Percentiles rank a stretch among this genome's conserved stretches.
Conservation (phyloP, 2,329 filamentous ascomycete genomes). For the Leptographium galeiforme region DNA sequence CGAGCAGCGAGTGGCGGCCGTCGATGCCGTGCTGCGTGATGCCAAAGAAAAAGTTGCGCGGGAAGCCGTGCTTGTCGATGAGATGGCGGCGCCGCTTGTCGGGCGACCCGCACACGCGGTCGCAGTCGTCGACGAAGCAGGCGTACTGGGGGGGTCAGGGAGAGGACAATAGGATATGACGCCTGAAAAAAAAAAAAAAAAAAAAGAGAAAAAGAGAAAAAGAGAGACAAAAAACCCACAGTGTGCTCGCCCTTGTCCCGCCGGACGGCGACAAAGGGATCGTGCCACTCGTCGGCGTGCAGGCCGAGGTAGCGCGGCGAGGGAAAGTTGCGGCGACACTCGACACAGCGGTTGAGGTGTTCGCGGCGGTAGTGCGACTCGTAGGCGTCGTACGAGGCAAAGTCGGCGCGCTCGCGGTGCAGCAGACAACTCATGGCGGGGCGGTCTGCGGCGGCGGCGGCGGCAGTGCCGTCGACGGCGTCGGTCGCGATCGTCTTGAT, state of each 20-base stretch:
- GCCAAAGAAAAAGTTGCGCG: slow-evolving; percentile 75
- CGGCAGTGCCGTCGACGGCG: slow-evolving; percentile 14
- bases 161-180: neutral
- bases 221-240: slow-evolving; percentile 39
- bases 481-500: slow-evolving; percentile 3
- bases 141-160: slow-evolving; percentile 43
- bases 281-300: slow-evolving; percentile 86
- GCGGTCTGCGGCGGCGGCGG: slow-evolving; percentile 12
- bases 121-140: slow-evolving; percentile 83
- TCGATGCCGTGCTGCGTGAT: slow-evolving; percentile 87
- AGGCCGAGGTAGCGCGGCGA: slow-evolving; percentile 65
- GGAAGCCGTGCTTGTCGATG: slow-evolving; percentile 90
- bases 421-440: slow-evolving; percentile 65
- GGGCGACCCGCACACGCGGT: slow-evolving; percentile 68
- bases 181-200: neutral
- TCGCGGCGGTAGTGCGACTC: slow-evolving; percentile 72
- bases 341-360: slow-evolving; percentile 73
- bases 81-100: slow-evolving; percentile 79
- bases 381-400: slow-evolving; percentile 66
- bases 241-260: slow-evolving; percentile 77
- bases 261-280: slow-evolving; percentile 59
- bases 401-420: slow-evolving; percentile 56
- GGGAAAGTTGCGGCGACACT: slow-evolving; percentile 80
- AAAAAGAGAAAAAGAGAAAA: no score
- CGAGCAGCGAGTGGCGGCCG: slow-evolving; percentile 63